Evolutionary conservation across 805 yeast genomes (phyloP).

Genomic region (Monosporozyma aquatica): DNA sequence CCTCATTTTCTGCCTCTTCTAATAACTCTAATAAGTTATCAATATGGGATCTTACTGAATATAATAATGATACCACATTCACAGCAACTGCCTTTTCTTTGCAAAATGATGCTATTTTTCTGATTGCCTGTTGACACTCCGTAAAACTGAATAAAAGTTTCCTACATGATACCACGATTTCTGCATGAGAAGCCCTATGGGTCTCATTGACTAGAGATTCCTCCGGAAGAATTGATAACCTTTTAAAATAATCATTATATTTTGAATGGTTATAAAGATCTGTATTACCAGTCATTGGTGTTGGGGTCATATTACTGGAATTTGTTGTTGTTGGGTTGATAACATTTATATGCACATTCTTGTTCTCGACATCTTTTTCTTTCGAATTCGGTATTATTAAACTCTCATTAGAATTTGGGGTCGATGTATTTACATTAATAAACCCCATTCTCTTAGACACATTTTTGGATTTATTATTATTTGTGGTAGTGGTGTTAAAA

Average conservation of each 20-base stretch:
- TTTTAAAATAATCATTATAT: constrained; percentile 54
- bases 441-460: constrained; percentile 74
- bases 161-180: constrained; percentile 36
- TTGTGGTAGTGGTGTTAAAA: constrained; percentile 4
- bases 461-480: constrained; percentile 39
- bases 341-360: neutral
- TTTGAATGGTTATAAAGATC: constrained; percentile 31
- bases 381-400: neutral
- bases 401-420: neutral
- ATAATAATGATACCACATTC: constrained; percentile 43
- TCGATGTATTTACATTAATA: constrained; percentile 27
- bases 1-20: constrained; percentile 41
- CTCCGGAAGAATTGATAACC: constrained; percentile 58
- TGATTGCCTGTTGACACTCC: constrained; percentile 52
- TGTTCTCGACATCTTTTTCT: neutral
- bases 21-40: constrained; percentile 49
- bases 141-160: constrained; percentile 54
- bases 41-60: constrained; percentile 44
- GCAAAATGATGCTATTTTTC: constrained; percentile 50
- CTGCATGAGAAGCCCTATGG: constrained; percentile 26
- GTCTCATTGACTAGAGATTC: constrained; percentile 21
- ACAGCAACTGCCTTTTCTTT: constrained; percentile 45
- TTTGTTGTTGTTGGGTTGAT: neutral
- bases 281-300: neutral
- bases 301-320: neutral